Evolutionary conservation across 352 stramenopile genomes (phyloP).

Genomic region (Pythium apleroticum): DNA sequence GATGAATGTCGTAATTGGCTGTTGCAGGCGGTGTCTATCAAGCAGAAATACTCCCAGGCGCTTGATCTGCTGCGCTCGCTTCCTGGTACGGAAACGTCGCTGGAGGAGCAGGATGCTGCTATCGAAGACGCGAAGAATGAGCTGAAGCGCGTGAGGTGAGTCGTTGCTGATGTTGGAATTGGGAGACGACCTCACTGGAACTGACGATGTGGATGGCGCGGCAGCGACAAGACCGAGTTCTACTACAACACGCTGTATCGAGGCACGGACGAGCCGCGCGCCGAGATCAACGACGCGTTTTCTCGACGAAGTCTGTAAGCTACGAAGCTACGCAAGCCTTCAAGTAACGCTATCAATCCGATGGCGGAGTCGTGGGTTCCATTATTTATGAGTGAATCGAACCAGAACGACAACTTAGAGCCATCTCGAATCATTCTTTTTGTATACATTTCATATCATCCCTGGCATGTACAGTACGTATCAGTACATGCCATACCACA

Average conservation of each 20-base stretch:
- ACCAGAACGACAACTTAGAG: neutral
- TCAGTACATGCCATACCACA: neutral
- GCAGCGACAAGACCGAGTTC: slow-evolving; percentile 73
- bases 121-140: slow-evolving; percentile 70
- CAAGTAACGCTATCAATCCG: too few relatives aligned
- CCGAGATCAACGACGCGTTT: slow-evolving; percentile 83
- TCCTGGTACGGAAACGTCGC: slow-evolving; percentile 70
- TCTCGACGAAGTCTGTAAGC: slow-evolving; percentile 74
- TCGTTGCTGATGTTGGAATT: neutral
- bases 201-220: neutral
- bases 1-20: neutral
- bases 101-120: slow-evolving; percentile 73
- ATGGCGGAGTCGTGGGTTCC: neutral
- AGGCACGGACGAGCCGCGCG: slow-evolving; percentile 80
- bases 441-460: slow-evolving; percentile 1
- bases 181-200: too few relatives aligned
- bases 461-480: too few relatives aligned
- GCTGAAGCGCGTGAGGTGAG: slow-evolving; percentile 76
- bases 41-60: slow-evolving; percentile 73
- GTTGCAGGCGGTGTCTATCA: slow-evolving; percentile 63
- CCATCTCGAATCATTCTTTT: neutral
- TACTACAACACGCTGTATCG: slow-evolving; percentile 87
- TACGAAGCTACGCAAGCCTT: too few relatives aligned
- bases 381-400: slow-evolving; percentile 4
- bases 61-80: slow-evolving; percentile 68